Evolutionary conservation across 352 stramenopile genomes (phyloP).

Genomic region (Phytophthora rubi): DNA sequence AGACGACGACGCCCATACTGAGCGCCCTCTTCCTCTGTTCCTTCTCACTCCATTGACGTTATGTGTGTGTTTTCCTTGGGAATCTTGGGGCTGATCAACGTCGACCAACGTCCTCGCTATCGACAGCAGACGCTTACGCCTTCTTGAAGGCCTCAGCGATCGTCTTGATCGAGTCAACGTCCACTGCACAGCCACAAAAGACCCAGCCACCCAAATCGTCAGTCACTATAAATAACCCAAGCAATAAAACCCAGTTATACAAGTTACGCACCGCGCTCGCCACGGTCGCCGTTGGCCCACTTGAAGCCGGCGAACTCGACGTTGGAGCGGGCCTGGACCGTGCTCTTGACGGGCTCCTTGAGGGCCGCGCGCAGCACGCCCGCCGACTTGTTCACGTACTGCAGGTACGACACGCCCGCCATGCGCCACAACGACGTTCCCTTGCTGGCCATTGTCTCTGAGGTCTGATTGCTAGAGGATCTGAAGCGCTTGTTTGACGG

Average conservation of each 20-base stretch:
- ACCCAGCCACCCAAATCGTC: background rate
- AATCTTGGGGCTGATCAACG: slow-evolving; percentile 10
- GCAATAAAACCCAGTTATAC: background rate
- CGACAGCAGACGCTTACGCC: slow-evolving; percentile 47
- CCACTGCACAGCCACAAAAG: slow-evolving; percentile 39
- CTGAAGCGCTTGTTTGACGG: slow-evolving; percentile 28
- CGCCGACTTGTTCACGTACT: slow-evolving; percentile 90
- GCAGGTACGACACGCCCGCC: slow-evolving; percentile 86
- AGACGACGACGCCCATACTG: background rate
- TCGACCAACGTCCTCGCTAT: slow-evolving; percentile 20
- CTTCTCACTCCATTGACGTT: slow-evolving; percentile 23
- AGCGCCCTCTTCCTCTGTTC: background rate
- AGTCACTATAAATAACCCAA: background rate
- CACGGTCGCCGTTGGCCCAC: slow-evolving; percentile 84
- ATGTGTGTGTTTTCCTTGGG: slow-evolving; percentile 22
- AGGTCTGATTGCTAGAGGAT: slow-evolving; percentile 13
- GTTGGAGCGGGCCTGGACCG: slow-evolving; percentile 67
- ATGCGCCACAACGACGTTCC: slow-evolving; percentile 89
- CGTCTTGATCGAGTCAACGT: slow-evolving; percentile 86
- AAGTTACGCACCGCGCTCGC: slow-evolving; percentile 60
- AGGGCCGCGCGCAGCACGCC: slow-evolving; percentile 71
- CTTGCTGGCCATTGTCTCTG: slow-evolving; percentile 69
- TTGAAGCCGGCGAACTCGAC: slow-evolving; percentile 89
- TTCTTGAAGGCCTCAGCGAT: slow-evolving; percentile 81
- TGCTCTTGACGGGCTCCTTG: slow-evolving; percentile 91